Base-by-base conservation (phyloP, 495 filamentous ascomycete species). In the Viridothelium virens region DNA sequence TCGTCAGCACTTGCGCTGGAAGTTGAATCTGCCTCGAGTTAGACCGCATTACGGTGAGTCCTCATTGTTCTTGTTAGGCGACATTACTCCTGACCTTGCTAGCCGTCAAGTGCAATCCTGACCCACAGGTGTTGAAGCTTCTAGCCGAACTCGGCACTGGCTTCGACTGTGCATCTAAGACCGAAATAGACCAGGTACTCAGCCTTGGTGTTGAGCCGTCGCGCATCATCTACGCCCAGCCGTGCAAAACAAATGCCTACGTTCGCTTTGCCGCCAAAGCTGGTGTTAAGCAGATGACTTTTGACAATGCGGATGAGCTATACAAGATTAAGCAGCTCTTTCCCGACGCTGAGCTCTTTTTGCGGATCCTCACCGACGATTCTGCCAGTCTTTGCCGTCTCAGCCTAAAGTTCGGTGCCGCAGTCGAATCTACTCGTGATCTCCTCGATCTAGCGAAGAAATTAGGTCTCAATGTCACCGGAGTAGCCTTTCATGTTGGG, bases 21-120 rank as follows among this genome's bases (percentile, higher is more conserved):
- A 96, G 84, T 81, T 87, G 81, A 95, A 96, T 74, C 79, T 99
- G 75, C 84, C 87, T 65, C 85, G 92, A 70, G 91, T 99, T 76
- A 94, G 92, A 80, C 94, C 94, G 47, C 96, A 97, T 72, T 99
- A 96, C 78, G 92, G 92, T 96, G 81, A 71, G 87, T 77, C 46
- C 56, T 46, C 33, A 36, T 37, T 39, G 25, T 36, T 3, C 6
- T 16, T 38, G 56, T 14, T 25, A 9, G 61, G 36, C 38, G 25
- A 39, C 65, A 4, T 11, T n/a, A 59, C 63, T 34, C 41, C 77
- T 81, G 70, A 81, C 65, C 56, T 69, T 65, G 59, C 53, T 70
- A 96, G 93, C 94, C 67, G 92, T 99, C 79, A 99, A 99, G 79
- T 97, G 94, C 76, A 97, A 99, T 82, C 91, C 91, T 11, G 94